Evolutionary conservation across 192 early-diverging fungal species (phyloP), one percentile per base, ranked within the genome.

Genomic region (Lobosporangium transversale): DNA sequence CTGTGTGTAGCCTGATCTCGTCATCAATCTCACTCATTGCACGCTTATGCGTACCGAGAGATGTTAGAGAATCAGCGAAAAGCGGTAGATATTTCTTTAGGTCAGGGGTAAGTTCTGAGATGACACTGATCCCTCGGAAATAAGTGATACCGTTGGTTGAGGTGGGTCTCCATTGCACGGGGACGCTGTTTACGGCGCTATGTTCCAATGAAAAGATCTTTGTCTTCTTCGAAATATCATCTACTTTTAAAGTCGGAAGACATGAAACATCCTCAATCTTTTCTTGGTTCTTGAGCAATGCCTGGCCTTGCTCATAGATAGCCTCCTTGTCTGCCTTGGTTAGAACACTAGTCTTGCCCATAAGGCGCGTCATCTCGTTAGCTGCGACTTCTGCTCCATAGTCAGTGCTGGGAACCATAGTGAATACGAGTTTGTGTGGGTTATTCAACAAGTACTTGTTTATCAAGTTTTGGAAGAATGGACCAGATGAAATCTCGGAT

Each of bases 71-170:
- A 45, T 86, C 90, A 68, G 86, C 83, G 75, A 95, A 95, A 73
- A 96, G 79, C 17, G 92, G 91, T 42, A 94, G 58, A 66, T 91
- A 95, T 31, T 88, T 76, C 66, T 87, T 84, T 52, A 93, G 79
- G 24, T 93, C 86, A 3, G 85, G 73, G 21, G 91, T 83, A 52
- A 95, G 63, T 62, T 14, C 83, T 31, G 80, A 80, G 33, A 91
- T 81, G 31, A 86, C 82, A 64, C 90, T 91, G 57, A 90, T 91
- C 8, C 88, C 81, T n/a, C 86, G 84, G 48, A 95, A 82, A 78
- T 98, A 98, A 32, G 94, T 94, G 53, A 98, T 89, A 24, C 94
- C 95, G 62, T 98, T 98, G 35, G 97, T 98, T 4, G 87, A 65
- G 0, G 95, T 90, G 6, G 85, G 82, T 52, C 94, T 84, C 90